Percentiles rank a stretch among this genome's conserved stretches.
Conservation (phyloP, 2,329 filamentous ascomycete genomes). For the Huntiella bhutanensis region DNA sequence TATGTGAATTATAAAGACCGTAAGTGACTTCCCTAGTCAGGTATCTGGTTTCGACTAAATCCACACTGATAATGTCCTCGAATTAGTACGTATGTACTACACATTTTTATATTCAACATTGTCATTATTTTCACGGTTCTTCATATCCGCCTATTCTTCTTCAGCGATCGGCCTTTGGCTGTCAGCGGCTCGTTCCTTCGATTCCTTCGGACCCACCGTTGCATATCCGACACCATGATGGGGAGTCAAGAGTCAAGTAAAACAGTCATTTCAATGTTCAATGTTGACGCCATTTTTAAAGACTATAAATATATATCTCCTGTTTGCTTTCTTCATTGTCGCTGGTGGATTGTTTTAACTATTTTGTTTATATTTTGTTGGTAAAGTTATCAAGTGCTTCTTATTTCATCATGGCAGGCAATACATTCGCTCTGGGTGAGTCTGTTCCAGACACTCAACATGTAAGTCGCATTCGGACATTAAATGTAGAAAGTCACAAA, state of each 20-base stretch:
- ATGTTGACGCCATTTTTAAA: neutral
- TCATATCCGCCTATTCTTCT: no score
- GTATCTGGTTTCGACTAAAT: no score
- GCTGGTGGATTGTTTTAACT: neutral
- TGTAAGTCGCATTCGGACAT: constrained; percentile 30
- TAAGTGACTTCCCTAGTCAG: no score
- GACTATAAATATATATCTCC: neutral
- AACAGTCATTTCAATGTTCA: neutral
- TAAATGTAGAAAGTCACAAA: neutral
- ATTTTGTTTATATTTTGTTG: neutral
- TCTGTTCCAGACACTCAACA: constrained; percentile 65
- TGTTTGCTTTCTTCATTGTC: neutral
- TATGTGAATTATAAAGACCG: no score
- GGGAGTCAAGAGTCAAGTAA: neutral
- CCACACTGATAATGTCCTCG: no score
- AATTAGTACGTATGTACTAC: no score
- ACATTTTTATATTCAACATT: no score
- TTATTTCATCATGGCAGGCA: constrained; percentile 22
- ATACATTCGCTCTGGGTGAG: constrained; percentile 37
- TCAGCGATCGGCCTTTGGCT: no score
- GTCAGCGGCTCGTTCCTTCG: constrained; percentile 3
- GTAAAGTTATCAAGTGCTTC: neutral
- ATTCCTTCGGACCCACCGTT: neutral
- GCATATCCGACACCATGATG: neutral
- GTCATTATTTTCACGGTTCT: no score